phyloP scores from a whole-genome alignment of 108 stramenopile genomes.

The Cafeteria roenbergensis region DNA sequence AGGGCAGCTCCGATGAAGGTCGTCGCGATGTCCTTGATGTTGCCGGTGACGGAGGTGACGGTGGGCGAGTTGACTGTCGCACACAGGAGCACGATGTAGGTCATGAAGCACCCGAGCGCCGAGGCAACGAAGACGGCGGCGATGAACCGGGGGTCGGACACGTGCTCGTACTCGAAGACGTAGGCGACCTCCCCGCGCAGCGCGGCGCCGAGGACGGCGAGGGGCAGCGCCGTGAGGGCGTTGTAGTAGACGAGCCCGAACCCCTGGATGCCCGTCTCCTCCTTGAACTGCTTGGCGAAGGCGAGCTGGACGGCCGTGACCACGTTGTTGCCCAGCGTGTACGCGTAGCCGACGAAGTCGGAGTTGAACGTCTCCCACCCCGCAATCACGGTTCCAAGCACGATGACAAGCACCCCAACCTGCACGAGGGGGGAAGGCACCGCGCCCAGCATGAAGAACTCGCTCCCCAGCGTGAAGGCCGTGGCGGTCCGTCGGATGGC shows the following conservation, averaged over 20 bases:
- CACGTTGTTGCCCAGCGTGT: background rate
- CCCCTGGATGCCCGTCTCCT: background rate
- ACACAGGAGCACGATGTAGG: background rate
- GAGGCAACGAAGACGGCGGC: background rate
- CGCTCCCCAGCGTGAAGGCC: background rate
- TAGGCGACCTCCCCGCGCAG: background rate
- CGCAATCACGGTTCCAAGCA: background rate
- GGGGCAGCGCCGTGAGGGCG: background rate
- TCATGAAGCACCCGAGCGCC: background rate
- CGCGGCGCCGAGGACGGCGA: background rate
- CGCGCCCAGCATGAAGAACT: slow-evolving; percentile 1
- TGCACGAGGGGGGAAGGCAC: background rate
- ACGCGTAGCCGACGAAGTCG: background rate
- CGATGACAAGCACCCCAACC: background rate
- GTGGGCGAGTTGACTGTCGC: background rate
- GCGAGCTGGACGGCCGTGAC: background rate
- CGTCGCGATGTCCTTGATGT: background rate
- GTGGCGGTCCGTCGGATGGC: slow-evolving; percentile 1
- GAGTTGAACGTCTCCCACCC: background rate
- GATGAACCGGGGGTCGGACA: background rate
- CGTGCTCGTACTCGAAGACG: background rate
- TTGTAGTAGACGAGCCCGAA: slow-evolving; percentile 12
- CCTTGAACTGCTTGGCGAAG: background rate
- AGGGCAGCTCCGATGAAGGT: background rate
- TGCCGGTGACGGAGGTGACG: background rate